Evolutionary conservation across 148 eudicot species (phyloP).

Genomic region (Fallopia convolvulus): DNA sequence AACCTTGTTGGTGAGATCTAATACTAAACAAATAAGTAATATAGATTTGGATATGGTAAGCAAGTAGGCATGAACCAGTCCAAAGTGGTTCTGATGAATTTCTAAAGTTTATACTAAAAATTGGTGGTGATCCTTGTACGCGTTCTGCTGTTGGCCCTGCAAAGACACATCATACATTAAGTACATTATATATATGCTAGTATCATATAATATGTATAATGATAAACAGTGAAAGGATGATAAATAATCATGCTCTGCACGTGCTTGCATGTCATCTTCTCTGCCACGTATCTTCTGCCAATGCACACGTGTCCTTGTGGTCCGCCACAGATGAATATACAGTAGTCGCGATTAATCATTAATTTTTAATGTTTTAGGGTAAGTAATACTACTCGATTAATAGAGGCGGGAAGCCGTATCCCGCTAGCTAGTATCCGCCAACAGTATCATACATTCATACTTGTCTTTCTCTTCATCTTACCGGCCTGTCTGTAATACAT

Average conservation of each 20-base stretch:
- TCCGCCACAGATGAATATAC: not conserved
- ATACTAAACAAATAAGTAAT: not conserved
- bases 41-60: not conserved
- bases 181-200: not conserved
- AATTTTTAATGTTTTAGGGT: not conserved
- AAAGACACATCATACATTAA: not conserved
- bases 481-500: too few species aligned
- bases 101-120: not conserved
- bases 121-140: constrained; percentile 5
- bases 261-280: constrained; percentile 13
- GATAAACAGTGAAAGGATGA: not conserved
- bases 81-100: constrained; percentile 1
- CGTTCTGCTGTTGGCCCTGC: constrained; percentile 3
- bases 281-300: constrained; percentile 4
- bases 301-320: constrained; percentile 7
- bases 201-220: not conserved
- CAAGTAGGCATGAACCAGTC: not conserved
- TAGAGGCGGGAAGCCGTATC: not conserved
- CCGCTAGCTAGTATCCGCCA: not conserved
- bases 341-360: not conserved
- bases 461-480: not conserved
- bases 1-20: not conserved
- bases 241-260: constrained; percentile 6
- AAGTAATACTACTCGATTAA: not conserved
- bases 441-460: not conserved